Evolutionary conservation across 306 rosid genomes (phyloP).

Genomic region (Castanopsis chinensis): DNA sequence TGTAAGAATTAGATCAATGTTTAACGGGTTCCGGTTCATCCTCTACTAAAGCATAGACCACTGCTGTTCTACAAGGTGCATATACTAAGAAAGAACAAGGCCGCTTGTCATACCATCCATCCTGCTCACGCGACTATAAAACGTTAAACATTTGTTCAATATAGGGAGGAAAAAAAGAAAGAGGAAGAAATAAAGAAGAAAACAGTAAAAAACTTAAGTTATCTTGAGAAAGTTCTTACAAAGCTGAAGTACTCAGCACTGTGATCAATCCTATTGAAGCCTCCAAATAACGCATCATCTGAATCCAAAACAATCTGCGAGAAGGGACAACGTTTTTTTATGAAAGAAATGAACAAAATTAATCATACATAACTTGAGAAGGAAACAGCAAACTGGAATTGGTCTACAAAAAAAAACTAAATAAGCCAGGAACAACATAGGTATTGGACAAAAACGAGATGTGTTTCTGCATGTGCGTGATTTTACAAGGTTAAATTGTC

Average conservation of each 20-base stretch:
- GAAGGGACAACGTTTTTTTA: not conserved
- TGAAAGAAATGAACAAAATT: not conserved
- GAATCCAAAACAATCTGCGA: conserved; percentile 89
- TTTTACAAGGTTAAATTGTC: too few species aligned
- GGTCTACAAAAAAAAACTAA: not conserved
- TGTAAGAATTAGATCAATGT: conserved; percentile 19
- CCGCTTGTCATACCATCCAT: conserved; percentile 61
- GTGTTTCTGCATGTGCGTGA: too few species aligned
- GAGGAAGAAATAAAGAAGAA: not conserved
- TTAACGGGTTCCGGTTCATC: conserved; percentile 25
- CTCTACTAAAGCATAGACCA: conserved; percentile 60
- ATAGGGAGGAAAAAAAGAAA: not conserved
- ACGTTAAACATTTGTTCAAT: conserved; percentile 10
- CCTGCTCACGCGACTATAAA: conserved; percentile 47
- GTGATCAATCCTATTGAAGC: conserved; percentile 65
- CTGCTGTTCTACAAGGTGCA: conserved; percentile 81
- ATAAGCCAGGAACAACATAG: too few species aligned
- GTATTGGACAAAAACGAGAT: too few species aligned
- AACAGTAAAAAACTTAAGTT: not conserved
- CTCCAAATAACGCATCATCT: conserved; percentile 69
- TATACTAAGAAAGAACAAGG: conserved; percentile 78
- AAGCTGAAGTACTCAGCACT: conserved; percentile 62
- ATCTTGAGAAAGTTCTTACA: conserved; percentile 41
- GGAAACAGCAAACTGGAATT: not conserved
- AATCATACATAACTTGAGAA: not conserved